A percentile compares a stretch with the other conserved stretches of the same genome.
Conservation (phyloP, 495 filamentous ascomycete genomes). For the Penicillium verhagenii region DNA sequence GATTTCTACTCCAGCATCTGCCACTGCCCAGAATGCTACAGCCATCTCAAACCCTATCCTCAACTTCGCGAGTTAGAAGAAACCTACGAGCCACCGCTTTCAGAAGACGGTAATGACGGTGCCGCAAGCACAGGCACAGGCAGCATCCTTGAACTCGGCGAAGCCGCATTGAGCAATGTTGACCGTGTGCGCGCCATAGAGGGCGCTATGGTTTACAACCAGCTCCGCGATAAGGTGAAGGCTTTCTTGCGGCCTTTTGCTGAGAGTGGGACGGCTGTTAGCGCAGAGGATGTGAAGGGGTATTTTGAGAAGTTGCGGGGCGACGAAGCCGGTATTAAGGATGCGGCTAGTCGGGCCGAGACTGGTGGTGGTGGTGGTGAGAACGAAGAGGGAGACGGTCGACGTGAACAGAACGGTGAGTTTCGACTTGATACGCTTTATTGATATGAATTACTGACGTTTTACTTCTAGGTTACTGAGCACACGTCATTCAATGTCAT, state of each 20-base stretch:
- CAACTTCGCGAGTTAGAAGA: slow-evolving; percentile 93
- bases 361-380: slow-evolving; percentile 19
- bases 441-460: not conserved
- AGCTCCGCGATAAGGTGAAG: slow-evolving; percentile 91
- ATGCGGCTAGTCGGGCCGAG: slow-evolving; percentile 41
- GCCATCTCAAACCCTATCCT: slow-evolving; percentile 62
- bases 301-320: slow-evolving; percentile 94
- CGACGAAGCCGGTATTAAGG: slow-evolving; percentile 63
- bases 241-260: slow-evolving; percentile 90
- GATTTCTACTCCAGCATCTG: slow-evolving; percentile 77
- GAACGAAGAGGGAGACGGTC: slow-evolving; percentile 19
- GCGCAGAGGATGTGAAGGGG: slow-evolving; percentile 90
- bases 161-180: slow-evolving; percentile 83
- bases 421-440: not conserved
- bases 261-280: slow-evolving; percentile 79
- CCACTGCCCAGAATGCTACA: slow-evolving; percentile 76
- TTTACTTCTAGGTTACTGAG: not conserved
- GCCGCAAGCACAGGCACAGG: slow-evolving; percentile 59
- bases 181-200: slow-evolving; percentile 93
- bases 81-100: slow-evolving; percentile 84
- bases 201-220: slow-evolving; percentile 95
- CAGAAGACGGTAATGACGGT: slow-evolving; percentile 51
- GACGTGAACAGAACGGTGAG: slow-evolving; percentile 43
- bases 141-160: slow-evolving; percentile 82
- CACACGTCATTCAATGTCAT: too few relatives aligned